Base-by-base conservation (phyloP, 208 protist species). In the Trypanosoma theileri region DNA sequence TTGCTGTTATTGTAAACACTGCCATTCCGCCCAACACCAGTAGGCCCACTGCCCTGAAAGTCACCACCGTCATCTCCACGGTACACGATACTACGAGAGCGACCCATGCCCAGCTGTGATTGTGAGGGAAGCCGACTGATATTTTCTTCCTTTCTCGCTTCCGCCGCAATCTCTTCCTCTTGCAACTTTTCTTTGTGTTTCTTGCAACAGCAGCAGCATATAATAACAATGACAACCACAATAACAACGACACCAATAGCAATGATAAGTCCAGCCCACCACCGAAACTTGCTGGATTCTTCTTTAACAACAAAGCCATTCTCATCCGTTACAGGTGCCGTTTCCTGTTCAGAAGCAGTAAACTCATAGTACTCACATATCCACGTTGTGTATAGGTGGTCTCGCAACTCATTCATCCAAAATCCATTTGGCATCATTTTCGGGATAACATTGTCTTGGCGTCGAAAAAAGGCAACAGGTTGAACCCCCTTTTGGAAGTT, bases 351-450 rank as follows among this genome's bases (percentile, higher is more conserved):
- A 10, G 64, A 73, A 26, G 51, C n/a, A 6, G 80, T 64, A 69
- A 81, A 88, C 50, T 80, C 70, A 74, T 91, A 91, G 56, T 66
- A 77, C 62, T 84, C 82, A 57, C 85, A 91, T 21, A 91, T 68
- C 73, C 77, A 91, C 64, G 82, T 59, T 28, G 28, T 75, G 66
- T 81, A 88, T 55, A 46, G 53, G n/a, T 75, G 74, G 46, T 73
- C 67, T 28, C 78, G 68, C 21, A 80, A 63, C 6, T 59, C 73
- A 70, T 91, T 91, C 11, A 51, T 51, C 85, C 85, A 91, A 14
- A 17, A 48, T 40, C 80, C 80, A 24, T 53, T 53, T 12, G 4
- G 21, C 28, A 19, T 54, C 82, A 91, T 86, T 41, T 56, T 66
- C 17, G 60, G 42, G 40, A 66, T 66, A 13, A 53, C 46, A 0